Percentiles rank a stretch among this genome's conserved stretches.
These are phyloP conservation scores for Suillus fuscotomentosus DNA, from an alignment of 768 basidiomycete genomes.

Conservation along the genomic window DNA sequence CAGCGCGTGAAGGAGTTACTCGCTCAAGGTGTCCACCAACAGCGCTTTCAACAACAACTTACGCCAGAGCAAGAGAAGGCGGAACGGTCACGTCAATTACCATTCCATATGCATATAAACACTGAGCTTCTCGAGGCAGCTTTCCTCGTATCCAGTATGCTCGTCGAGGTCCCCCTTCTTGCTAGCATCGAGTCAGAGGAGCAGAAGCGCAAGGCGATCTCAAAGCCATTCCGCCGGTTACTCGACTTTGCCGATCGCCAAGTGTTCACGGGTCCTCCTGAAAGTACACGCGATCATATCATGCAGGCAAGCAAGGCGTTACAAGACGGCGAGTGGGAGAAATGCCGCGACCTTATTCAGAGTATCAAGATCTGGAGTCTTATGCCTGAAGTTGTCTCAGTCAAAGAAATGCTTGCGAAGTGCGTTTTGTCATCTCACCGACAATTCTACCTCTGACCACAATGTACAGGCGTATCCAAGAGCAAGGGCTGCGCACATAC, in stretches of 20 bases:
- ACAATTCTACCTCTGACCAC: neutral
- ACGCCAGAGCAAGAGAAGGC: constrained; percentile 96
- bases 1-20: constrained; percentile 97
- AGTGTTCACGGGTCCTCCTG: constrained; percentile 97
- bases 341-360: constrained; percentile 88
- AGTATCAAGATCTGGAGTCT: constrained; percentile 98
- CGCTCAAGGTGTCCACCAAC: constrained; percentile 94
- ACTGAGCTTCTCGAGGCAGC: constrained; percentile 96
- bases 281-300: constrained; percentile 97
- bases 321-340: constrained; percentile 96
- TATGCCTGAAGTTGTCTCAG: constrained; percentile 83
- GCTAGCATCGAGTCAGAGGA: constrained; percentile 96
- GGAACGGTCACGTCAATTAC: constrained; percentile 92
- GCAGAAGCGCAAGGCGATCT: constrained; percentile 87
- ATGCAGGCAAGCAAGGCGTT: constrained; percentile 98
- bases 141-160: constrained; percentile 97
- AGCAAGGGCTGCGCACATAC: constrained; percentile 95
- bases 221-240: constrained; percentile 94
- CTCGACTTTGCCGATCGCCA: constrained; percentile 97
- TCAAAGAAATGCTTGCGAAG: constrained; percentile 96
- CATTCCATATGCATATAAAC: constrained; percentile 99
- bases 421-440: constrained; percentile 34
- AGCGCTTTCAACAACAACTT: constrained; percentile 76
- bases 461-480: constrained; percentile 85
- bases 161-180: constrained; percentile 93